Evolutionary conservation across 1,284 basidiomycete genomes (phyloP).

Genomic region (Ustilago crameri): DNA sequence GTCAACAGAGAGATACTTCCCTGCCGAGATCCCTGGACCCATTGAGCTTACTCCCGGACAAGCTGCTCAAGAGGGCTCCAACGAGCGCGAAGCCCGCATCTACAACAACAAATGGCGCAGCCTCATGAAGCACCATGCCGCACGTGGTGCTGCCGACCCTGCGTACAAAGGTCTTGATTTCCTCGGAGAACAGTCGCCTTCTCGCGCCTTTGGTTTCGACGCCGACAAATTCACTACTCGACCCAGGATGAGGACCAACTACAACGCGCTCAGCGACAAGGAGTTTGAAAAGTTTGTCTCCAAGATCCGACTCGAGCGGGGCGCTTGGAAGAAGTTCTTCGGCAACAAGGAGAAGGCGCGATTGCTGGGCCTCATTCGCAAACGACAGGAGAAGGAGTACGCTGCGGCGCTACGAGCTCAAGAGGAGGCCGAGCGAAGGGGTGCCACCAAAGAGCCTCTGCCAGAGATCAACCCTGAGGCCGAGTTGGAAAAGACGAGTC

Average conservation of each 20-base stretch:
- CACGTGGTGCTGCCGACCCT: conserved; percentile 38
- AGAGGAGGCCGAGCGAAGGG: conserved; percentile 39
- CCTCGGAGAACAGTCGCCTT: conserved; percentile 39
- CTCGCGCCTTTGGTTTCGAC: conserved; percentile 36
- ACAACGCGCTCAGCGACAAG: conserved; percentile 51
- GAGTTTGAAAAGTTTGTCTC: conserved; percentile 55
- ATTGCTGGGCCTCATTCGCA: conserved; percentile 38
- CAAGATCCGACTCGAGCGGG: conserved; percentile 38
- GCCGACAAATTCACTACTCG: conserved; percentile 47
- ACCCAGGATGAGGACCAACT: conserved; percentile 57
- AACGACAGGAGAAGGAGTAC: conserved; percentile 41
- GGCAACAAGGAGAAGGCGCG: conserved; percentile 32
- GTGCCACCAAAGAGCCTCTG: conserved; percentile 36
- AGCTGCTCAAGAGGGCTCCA: conserved; percentile 20
- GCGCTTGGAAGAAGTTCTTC: conserved; percentile 34
- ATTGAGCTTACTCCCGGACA: conserved; percentile 33
- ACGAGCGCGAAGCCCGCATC: conserved; percentile 24
- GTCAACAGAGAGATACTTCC: conserved; percentile 46
- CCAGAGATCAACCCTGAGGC: conserved; percentile 49
- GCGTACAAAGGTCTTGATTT: conserved; percentile 42
- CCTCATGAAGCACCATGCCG: conserved; percentile 42
- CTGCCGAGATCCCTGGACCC: conserved; percentile 35
- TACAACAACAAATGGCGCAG: conserved; percentile 42
- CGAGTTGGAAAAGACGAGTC: conserved; percentile 38
- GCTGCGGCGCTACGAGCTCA: conserved; percentile 26